phyloP scores from a whole-genome alignment of 352 stramenopile genomes.

The Aphanomyces euteiches region DNA sequence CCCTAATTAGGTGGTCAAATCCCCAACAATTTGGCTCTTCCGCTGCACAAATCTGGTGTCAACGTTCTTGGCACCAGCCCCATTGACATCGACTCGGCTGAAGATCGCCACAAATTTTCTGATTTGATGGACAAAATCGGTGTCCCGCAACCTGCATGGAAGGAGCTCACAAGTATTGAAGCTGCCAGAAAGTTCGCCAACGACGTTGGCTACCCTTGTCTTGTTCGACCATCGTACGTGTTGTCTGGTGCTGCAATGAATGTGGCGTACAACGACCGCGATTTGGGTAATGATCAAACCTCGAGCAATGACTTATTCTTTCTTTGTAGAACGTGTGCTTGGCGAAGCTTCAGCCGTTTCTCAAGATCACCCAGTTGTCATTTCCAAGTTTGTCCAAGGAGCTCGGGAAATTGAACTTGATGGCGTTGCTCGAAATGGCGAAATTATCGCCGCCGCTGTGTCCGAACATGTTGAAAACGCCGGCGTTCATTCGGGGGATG shows the following conservation, averaged over 20 bases:
- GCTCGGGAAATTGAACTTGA: slow-evolving; percentile 94
- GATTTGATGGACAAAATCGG: slow-evolving; percentile 94
- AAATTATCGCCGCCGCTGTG: slow-evolving; percentile 87
- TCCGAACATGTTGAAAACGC: slow-evolving; percentile 94
- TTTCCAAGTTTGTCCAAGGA: slow-evolving; percentile 95
- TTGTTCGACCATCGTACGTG: slow-evolving; percentile 97
- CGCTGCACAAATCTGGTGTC: slow-evolving; percentile 81
- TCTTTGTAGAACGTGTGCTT: slow-evolving; percentile 55
- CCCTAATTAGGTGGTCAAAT: slow-evolving; percentile 87
- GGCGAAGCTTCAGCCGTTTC: slow-evolving; percentile 91
- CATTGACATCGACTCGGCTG: slow-evolving; percentile 94
- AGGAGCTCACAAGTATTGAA: slow-evolving; percentile 87
- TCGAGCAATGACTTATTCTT: not conserved
- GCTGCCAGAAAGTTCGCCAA: slow-evolving; percentile 91
- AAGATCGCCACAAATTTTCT: slow-evolving; percentile 94
- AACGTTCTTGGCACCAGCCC: slow-evolving; percentile 80
- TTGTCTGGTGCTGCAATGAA: slow-evolving; percentile 98
- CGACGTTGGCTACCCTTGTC: slow-evolving; percentile 92
- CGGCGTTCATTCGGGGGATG: slow-evolving; percentile 91
- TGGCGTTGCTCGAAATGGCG: slow-evolving; percentile 81
- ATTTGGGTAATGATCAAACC: slow-evolving; percentile 51
- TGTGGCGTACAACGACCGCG: slow-evolving; percentile 92
- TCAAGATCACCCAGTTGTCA: slow-evolving; percentile 95
- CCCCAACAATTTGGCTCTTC: slow-evolving; percentile 94
- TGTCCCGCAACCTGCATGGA: slow-evolving; percentile 72